These are phyloP conservation scores for Escovopsis weberi DNA, from an alignment of 2,329 filamentous ascomycete species.

Conservation along the genomic window DNA sequence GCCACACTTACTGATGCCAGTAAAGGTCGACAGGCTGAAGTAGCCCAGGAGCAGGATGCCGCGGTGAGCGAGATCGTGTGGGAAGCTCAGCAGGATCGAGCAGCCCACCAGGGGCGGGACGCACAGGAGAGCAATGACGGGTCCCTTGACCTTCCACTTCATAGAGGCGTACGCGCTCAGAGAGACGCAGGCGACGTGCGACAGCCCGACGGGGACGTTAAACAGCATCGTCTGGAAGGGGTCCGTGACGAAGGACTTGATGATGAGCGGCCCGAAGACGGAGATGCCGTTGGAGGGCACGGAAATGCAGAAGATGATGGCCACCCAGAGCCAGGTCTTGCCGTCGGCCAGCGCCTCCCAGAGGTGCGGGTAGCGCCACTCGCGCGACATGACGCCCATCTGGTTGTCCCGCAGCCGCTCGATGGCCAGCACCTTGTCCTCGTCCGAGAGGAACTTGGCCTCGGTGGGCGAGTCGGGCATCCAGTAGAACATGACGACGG, in stretches of 20 bases:
- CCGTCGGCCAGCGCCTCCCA: constrained; percentile 38
- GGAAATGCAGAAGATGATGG: constrained; percentile 39
- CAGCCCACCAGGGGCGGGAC: constrained; percentile 44
- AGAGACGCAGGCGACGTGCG: constrained; percentile 44
- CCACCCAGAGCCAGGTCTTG: constrained; percentile 48
- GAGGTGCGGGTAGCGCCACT: constrained; percentile 37
- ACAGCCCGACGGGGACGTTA: constrained; percentile 45
- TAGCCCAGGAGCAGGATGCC: constrained; percentile 39
- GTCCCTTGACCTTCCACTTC: constrained; percentile 39
- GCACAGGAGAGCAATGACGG: constrained; percentile 38
- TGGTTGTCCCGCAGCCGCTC: constrained; percentile 40
- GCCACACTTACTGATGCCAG: constrained; percentile 19
- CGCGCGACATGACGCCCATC: constrained; percentile 36
- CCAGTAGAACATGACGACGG: constrained; percentile 28
- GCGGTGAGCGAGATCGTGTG: constrained; percentile 30
- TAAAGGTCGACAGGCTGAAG: constrained; percentile 45
- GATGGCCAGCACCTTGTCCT: constrained; percentile 38
- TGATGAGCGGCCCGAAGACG: constrained; percentile 45
- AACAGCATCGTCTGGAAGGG: constrained; percentile 43
- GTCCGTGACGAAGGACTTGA: constrained; percentile 42
- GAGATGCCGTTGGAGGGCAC: constrained; percentile 43
- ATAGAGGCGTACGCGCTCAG: constrained; percentile 42
- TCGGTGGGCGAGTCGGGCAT: constrained; percentile 37
- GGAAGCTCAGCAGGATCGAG: constrained; percentile 35
- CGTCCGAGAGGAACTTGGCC: constrained; percentile 34